Evolutionary conservation across 1,284 basidiomycete genomes (phyloP).

Genomic region (Malassezia sympodialis): DNA sequence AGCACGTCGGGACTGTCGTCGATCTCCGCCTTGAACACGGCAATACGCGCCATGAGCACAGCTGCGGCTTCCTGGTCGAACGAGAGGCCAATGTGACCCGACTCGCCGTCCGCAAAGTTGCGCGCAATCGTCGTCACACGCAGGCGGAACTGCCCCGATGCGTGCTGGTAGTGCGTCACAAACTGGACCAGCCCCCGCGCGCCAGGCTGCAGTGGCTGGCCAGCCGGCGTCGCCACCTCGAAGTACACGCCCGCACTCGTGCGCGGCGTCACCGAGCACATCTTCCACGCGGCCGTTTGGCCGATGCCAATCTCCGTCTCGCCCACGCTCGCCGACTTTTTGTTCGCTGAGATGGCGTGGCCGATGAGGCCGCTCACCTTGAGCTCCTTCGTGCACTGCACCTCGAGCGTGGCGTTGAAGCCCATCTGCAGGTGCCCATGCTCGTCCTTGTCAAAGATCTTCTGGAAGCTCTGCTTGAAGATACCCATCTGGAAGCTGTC

Average conservation of each 20-base stretch:
- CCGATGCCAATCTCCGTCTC: slow-evolving; percentile 99
- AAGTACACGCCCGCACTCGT: slow-evolving; percentile 92
- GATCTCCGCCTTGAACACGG: slow-evolving; percentile 98
- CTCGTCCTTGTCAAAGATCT: slow-evolving; percentile 86
- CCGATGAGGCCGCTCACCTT: slow-evolving; percentile 97
- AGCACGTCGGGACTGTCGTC: slow-evolving; percentile 96
- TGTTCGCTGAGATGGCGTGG: slow-evolving; percentile 90
- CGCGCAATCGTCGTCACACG: slow-evolving; percentile 94
- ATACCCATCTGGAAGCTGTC: slow-evolving; percentile 97
- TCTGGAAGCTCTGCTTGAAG: slow-evolving; percentile 95
- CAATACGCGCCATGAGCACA: slow-evolving; percentile 95
- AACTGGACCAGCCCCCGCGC: slow-evolving; percentile 95
- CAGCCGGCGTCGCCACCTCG: slow-evolving; percentile 96
- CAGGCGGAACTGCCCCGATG: slow-evolving; percentile 83
- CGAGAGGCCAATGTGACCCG: slow-evolving; percentile 78
- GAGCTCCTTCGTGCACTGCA: slow-evolving; percentile 96
- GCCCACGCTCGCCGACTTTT: slow-evolving; percentile 91
- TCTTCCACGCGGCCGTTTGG: slow-evolving; percentile 97
- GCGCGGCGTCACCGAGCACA: slow-evolving; percentile 78
- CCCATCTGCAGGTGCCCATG: slow-evolving; percentile 90
- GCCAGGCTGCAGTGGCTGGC: slow-evolving; percentile 79
- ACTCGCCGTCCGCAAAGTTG: slow-evolving; percentile 92
- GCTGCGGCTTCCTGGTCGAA: slow-evolving; percentile 99
- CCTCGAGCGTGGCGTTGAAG: slow-evolving; percentile 97
- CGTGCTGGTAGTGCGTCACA: slow-evolving; percentile 96